Evolutionary conservation across 1,139 yeast genomes (phyloP), one percentile per base, ranked within the genome.

Genomic region (Saccharomyces hybrid): DNA sequence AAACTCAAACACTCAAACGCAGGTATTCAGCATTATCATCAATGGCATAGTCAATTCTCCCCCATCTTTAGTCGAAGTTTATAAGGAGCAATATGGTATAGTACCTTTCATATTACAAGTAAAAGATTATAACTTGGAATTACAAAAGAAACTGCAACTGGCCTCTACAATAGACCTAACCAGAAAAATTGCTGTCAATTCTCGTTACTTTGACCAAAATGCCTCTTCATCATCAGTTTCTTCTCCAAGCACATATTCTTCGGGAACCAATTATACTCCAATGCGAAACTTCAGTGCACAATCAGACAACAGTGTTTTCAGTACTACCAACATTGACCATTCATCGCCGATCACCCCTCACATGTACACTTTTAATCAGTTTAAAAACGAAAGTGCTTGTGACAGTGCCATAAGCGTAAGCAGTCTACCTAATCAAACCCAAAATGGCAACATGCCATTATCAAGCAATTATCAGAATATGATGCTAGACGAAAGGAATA

Each of bases 321-420:
- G 67, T 56, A 53, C 61, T 11, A 51, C 48, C 31, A 29, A 44
- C 26, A 53, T 57, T 31, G 64, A 58, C 8, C 57, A 57, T 38
- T 59, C 61, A n/a, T 64, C 67, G 11, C 67, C 67, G 28, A 55
- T 64, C 31, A 64, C 67, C 6, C 67, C 67, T 8, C 63, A 62
- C 32, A 57, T 63, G 59, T 61, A 61, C 55, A 57, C 64, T 14
- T 63, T 63, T 50, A 58, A 58, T 16, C 64, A 59, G 25, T 57
- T 58, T 53, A 58, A 54, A n/a, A 60, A 61, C 31, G 57, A 56
- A 34, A 62, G 65, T 44, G 62, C 63, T 13, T 59, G 65, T 53
- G 63, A 62, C 20, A 62, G 66, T 53, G 55, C 64, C 14, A 25
- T 61, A 16, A 64, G 68, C 53, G 64, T 64, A 48, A 61, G 60